Evolutionary conservation across 176 grass and related monocot genomes (phyloP), one percentile per base, ranked within the genome.

Genomic region (Lolium rigidum): DNA sequence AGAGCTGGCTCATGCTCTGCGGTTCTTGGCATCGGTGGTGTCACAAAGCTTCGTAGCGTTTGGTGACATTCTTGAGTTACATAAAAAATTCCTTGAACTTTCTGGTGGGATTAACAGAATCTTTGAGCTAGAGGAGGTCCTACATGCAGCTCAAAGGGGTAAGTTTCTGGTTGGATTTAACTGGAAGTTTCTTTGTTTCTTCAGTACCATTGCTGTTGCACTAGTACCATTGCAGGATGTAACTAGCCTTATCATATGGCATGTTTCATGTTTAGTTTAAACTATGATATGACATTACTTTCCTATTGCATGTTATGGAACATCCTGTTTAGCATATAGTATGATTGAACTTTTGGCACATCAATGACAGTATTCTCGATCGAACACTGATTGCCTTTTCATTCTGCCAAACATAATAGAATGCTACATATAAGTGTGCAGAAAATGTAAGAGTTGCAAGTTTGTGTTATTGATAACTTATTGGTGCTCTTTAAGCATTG

Each of bases 41-140:
- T 98, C 97, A 77, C 97, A 98, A 83, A 98, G 97, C 84, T 98
- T 98, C 87, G 65, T 98, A 69, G 97, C 97, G 73, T 98, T 98
- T 58, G 97, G 97, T 4, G 97, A 98, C 73, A 98, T 98, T 88
- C 94, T 98, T 77, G 97, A 98, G 82, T 83, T 98, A 76, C 86
- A 98, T 56, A 95, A 92, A 67, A 98, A 98, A 41, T 98, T 94
- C 80, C 92, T 98, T 44, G 92, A 98, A 92, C 97, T 98, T 75
- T 95, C 94, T 82, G 97, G 97, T 80, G 97, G 97, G 63, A 93
- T 98, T 81, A 95, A 98, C 76, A 85, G 97, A 20, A 91, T 95
- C 76, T 98, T 98, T 89, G 97, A 98, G 48, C 93, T 98, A 52
- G 97, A 98, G 81, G 97, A 95, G 67, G 69, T 92, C 86, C 55